These are phyloP conservation scores for Setomelanomma holmii DNA, from an alignment of 2,329 filamentous ascomycete genomes.

Conservation along the genomic window DNA sequence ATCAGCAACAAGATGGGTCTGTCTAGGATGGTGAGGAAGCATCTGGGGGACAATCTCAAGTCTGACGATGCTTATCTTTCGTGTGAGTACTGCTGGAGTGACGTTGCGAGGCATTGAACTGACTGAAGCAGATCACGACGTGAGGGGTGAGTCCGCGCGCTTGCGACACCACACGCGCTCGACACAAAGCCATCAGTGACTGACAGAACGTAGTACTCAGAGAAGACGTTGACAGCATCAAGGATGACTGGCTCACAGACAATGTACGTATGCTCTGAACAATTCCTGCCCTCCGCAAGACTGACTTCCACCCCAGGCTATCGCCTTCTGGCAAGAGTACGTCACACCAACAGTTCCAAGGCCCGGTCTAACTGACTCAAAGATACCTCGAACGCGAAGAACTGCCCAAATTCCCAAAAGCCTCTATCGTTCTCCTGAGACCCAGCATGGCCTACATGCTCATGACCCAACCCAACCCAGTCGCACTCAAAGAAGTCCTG, in stretches of 20 bases:
- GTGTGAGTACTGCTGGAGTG: constrained; percentile 61
- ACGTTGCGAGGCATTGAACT: constrained; percentile 15
- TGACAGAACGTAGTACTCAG: constrained; percentile 70
- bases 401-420: constrained; percentile 78
- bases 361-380: constrained; percentile 8
- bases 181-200: constrained; percentile 1
- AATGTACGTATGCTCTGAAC: constrained; percentile 65
- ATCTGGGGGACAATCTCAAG: constrained; percentile 38
- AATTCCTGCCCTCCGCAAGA: not conserved
- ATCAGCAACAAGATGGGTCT: constrained; percentile 25
- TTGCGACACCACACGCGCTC: not conserved
- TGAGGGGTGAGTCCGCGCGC: constrained; percentile 66
- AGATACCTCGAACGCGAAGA: constrained; percentile 90
- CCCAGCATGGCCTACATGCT: constrained; percentile 93
- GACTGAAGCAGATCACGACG: constrained; percentile 64
- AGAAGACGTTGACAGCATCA: constrained; percentile 87
- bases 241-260: constrained; percentile 95
- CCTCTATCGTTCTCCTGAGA: constrained; percentile 87
- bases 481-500: constrained; percentile 69
- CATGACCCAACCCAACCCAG: constrained; percentile 71
- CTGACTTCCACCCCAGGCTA: constrained; percentile 66
- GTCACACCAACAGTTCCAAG: too few relatives aligned
- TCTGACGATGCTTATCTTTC: constrained; percentile 74
- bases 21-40: constrained; percentile 30
- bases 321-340: constrained; percentile 97